Evolutionary conservation across 2,329 filamentous ascomycete genomes (phyloP).

Genomic region (Hymenoscyphus linearis): DNA sequence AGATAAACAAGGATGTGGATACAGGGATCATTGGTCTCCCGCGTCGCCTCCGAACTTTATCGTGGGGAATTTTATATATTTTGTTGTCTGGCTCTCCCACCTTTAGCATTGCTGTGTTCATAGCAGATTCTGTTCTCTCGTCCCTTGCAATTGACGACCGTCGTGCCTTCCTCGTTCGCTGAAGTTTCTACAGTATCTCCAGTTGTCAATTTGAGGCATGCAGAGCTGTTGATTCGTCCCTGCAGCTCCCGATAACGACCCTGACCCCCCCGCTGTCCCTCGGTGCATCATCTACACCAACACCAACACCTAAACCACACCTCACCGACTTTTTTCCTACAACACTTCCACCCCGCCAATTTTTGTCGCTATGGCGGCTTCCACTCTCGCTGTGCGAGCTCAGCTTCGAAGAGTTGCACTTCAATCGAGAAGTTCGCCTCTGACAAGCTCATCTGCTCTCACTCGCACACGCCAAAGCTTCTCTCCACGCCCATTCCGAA

Average conservation of each 20-base stretch:
- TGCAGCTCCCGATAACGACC: not conserved
- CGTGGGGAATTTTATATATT: too few species aligned
- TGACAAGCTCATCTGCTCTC: conserved; percentile 13
- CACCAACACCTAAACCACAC: not conserved
- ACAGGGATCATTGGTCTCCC: too few species aligned
- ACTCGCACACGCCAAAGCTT: conserved; percentile 22
- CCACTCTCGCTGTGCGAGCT: conserved; percentile 22
- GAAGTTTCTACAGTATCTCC: not conserved
- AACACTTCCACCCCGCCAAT: not conserved
- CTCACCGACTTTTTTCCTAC: conserved; percentile 15
- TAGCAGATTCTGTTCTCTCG: not conserved
- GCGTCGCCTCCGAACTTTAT: too few species aligned
- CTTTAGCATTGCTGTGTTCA: not conserved
- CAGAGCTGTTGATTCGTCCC: not conserved
- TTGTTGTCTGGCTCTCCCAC: not conserved
- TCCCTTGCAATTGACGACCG: not conserved
- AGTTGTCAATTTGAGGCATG: not conserved
- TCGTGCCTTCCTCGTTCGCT: not conserved
- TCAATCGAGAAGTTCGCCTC: conserved; percentile 14
- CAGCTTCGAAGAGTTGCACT: conserved; percentile 21
- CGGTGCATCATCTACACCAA: not conserved
- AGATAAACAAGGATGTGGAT: too few species aligned
- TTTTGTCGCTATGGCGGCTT: conserved; percentile 22
- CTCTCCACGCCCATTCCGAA: conserved; percentile 18
- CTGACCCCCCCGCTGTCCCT: not conserved